Percentiles rank a stretch among this genome's conserved stretches.
These are phyloP conservation scores for Whalleya microplaca DNA, from an alignment of 2,329 filamentous ascomycete species.

Conservation along the genomic window DNA sequence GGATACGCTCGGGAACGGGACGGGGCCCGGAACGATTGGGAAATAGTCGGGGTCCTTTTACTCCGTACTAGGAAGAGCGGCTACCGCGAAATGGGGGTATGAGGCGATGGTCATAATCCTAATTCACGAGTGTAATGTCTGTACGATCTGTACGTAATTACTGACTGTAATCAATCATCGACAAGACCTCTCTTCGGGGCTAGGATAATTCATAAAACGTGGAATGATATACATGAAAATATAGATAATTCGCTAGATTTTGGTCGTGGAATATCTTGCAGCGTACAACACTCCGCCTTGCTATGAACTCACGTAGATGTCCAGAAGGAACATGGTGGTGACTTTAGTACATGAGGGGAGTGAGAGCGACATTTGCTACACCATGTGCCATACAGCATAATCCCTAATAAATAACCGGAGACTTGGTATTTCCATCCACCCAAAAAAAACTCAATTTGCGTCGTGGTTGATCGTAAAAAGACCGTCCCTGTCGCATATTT, in stretches of 20 bases:
- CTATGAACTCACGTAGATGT: no score
- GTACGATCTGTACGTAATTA: no score
- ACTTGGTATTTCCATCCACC: slow-evolving; percentile 9
- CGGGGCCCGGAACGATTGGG: slow-evolving; percentile 27
- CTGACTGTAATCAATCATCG: no score
- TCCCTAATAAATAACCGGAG: slow-evolving; percentile 10
- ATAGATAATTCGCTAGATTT: not conserved
- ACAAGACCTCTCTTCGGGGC: no score
- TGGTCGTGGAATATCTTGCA: not conserved
- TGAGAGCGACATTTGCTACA: slow-evolving; percentile 27
- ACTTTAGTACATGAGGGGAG: slow-evolving; percentile 34
- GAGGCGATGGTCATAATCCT: no score
- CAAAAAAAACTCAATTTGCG: not conserved
- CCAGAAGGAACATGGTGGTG: slow-evolving; percentile 1
- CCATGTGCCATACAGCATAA: slow-evolving; percentile 10
- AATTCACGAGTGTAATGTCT: no score
- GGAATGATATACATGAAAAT: not conserved
- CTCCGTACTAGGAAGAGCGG: no score
- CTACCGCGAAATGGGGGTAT: no score
- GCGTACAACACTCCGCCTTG: not conserved
- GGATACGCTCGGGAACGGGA: slow-evolving; percentile 33
- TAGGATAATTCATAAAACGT: no score
- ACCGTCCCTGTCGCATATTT: slow-evolving; percentile 3
- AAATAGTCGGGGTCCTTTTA: not conserved
- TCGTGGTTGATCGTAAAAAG: slow-evolving; percentile 5